phyloP scores from a whole-genome alignment of 2,329 filamentous ascomycete species.

The Colletotrichum tamarilloi region DNA sequence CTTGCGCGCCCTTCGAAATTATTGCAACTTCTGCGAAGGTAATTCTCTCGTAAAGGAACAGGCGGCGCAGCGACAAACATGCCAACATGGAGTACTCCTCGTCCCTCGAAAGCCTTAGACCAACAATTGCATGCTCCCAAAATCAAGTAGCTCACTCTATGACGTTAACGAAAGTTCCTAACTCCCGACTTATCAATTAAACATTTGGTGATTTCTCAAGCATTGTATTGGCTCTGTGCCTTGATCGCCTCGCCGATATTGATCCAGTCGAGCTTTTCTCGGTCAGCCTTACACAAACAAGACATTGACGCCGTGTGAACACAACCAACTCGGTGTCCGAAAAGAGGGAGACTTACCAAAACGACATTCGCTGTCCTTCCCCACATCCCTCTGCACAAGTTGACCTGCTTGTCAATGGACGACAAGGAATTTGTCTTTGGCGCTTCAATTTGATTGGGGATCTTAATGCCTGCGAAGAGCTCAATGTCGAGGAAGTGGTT shows the following conservation, averaged over 20 bases:
- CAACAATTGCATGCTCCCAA: neutral
- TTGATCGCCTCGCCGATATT: conserved; percentile 52
- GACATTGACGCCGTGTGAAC: neutral
- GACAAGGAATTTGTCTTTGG: conserved; percentile 48
- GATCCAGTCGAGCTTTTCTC: conserved; percentile 55
- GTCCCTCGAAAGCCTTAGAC: neutral
- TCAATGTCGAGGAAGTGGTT: conserved; percentile 53
- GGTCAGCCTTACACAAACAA: conserved; percentile 16
- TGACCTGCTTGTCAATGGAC: conserved; percentile 44
- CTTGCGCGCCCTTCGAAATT: neutral
- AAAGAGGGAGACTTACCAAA: conserved; percentile 44
- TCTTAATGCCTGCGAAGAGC: conserved; percentile 46
- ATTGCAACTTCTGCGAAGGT: neutral
- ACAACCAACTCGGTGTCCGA: neutral
- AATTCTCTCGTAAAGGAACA: neutral
- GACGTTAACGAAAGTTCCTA: neutral
- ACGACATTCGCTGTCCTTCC: conserved; percentile 45
- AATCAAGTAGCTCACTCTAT: neutral
- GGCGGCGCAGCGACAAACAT: neutral
- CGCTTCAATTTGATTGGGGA: conserved; percentile 47
- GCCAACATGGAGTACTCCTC: neutral
- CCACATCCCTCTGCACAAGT: conserved; percentile 42
- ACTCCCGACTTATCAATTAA: neutral
- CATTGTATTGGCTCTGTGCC: conserved; percentile 52
- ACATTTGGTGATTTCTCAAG: conserved; percentile 29